phyloP scores from a whole-genome alignment of 2,329 filamentous ascomycete species.

The Fusarium graminum region DNA sequence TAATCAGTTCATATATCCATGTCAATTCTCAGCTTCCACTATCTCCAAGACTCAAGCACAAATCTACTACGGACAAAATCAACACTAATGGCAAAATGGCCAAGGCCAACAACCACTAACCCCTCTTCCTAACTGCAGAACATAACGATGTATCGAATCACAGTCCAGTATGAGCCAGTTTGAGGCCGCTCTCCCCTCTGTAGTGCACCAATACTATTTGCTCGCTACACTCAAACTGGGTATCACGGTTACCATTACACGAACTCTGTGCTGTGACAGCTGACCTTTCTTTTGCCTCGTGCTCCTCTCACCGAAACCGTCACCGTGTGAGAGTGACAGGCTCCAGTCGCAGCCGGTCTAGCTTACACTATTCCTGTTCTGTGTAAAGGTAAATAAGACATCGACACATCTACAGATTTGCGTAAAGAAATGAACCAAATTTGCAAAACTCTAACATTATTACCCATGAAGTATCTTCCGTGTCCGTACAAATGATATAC shows the following conservation, averaged over 20 bases:
- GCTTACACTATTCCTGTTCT: conserved; percentile 28
- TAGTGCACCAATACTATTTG: conserved; percentile 20
- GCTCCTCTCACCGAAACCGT: conserved; percentile 33
- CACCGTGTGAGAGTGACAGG: conserved; percentile 28
- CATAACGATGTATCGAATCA: conserved; percentile 34
- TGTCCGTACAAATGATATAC: neutral
- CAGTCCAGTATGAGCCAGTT: conserved; percentile 5
- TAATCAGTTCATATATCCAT: conserved; percentile 24
- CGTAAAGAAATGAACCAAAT: neutral
- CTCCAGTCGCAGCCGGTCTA: conserved; percentile 2
- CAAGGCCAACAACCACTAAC: conserved; percentile 26
- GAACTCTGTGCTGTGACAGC: conserved; percentile 28
- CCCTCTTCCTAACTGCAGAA: conserved; percentile 27
- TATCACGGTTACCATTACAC: conserved; percentile 18
- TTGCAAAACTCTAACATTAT: neutral
- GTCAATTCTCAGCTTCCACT: conserved; percentile 15
- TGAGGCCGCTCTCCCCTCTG: conserved; percentile 32
- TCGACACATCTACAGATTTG: neutral
- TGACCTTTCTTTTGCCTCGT: conserved; percentile 39
- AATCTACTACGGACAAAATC: neutral
- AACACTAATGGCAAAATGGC: conserved; percentile 21
- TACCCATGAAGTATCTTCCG: neutral
- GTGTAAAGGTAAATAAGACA: conserved; percentile 27
- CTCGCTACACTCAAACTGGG: conserved; percentile 14
- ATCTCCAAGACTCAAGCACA: neutral